A percentile compares a stretch with the other conserved stretches of the same genome.
These are phyloP conservation scores for Pleurotus djamor DNA, from an alignment of 768 basidiomycete species.

Conservation along the genomic window DNA sequence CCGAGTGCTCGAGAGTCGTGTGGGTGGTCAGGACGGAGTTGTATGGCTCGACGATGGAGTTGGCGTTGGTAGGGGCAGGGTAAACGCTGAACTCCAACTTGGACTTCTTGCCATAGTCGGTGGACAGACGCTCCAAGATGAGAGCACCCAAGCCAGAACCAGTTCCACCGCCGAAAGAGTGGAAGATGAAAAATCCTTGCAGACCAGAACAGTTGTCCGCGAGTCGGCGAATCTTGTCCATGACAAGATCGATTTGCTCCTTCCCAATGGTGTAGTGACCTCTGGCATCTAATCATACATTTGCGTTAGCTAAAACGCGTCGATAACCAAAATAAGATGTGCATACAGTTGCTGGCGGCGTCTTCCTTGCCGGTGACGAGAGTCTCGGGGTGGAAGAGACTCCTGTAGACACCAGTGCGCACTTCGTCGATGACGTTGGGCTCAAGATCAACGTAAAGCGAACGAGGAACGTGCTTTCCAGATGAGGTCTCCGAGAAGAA, in stretches of 20 bases:
- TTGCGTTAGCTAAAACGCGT: background rate
- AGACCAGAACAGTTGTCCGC: constrained; percentile 98
- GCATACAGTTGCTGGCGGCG: constrained; percentile 96
- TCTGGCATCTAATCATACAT: constrained; percentile 72
- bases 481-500: constrained; percentile 99
- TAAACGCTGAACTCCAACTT: constrained; percentile 99
- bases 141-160: constrained; percentile 99
- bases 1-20: constrained; percentile 99
- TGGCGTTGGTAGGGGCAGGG: constrained; percentile 91
- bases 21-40: constrained; percentile 98
- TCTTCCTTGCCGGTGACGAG: constrained; percentile 99
- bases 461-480: constrained; percentile 97
- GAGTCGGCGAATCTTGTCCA: constrained; percentile 96
- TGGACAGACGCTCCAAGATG: constrained; percentile 93
- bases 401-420: constrained; percentile 91
- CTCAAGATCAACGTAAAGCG: constrained; percentile 96
- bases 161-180: constrained; percentile 99
- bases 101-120: constrained; percentile 99
- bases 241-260: constrained; percentile 94
- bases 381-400: constrained; percentile 99
- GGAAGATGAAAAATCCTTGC: constrained; percentile 99
- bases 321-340: background rate
- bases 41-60: constrained; percentile 98
- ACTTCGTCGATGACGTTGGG: constrained; percentile 99
- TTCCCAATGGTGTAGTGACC: constrained; percentile 99